Evolutionary conservation across 2,329 filamentous ascomycete genomes (phyloP).

Genomic region (Phyllosticta citribraziliensis): DNA sequence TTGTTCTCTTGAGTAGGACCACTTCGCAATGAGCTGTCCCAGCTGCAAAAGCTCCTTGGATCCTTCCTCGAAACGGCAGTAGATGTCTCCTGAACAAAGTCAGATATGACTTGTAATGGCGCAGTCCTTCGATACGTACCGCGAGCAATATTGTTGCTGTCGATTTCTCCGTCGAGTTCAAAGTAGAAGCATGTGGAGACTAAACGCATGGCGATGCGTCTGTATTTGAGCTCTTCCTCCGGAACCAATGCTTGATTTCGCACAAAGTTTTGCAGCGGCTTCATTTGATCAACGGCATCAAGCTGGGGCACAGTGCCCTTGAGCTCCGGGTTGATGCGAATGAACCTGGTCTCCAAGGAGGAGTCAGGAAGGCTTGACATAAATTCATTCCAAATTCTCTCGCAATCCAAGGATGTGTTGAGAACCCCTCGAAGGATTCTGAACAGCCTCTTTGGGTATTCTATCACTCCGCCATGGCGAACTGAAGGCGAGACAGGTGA

Average conservation of each 20-base stretch:
- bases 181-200: constrained; percentile 17
- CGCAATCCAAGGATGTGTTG: constrained; percentile 4
- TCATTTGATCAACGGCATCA: constrained; percentile 9
- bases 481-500: constrained; percentile 6
- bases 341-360: not conserved
- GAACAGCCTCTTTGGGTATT: not conserved
- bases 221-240: constrained; percentile 6
- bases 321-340: constrained; percentile 12
- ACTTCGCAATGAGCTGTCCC: constrained; percentile 9
- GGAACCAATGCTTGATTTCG: not conserved
- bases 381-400: constrained; percentile 4
- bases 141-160: not conserved
- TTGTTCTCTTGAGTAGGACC: not conserved
- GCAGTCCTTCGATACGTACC: not conserved
- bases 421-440: constrained; percentile 6
- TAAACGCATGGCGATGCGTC: constrained; percentile 11
- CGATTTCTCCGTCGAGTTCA: constrained; percentile 4
- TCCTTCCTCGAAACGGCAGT: constrained; percentile 12
- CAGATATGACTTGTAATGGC: not conserved
- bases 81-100: constrained; percentile 11
- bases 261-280: constrained; percentile 2
- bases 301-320: constrained; percentile 7
- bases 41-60: constrained; percentile 10
- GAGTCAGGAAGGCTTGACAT: not conserved
- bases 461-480: not conserved